Conservation (phyloP, 108 stramenopile species). For the Nannochloropsis salina region DNA sequence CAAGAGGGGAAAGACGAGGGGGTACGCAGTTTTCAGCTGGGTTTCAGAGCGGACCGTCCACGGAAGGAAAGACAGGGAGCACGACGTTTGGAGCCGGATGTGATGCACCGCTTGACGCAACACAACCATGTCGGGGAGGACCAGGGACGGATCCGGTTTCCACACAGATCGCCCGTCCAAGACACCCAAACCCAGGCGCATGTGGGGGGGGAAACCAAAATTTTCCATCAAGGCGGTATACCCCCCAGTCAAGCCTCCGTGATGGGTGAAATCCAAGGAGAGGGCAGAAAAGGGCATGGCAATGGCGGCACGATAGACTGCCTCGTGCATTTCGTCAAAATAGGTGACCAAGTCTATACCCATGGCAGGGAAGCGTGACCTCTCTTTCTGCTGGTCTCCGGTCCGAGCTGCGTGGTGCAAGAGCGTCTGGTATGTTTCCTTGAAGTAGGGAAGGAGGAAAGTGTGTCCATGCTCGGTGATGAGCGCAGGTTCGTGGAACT, state of each 20-base stretch:
- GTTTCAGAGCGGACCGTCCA: constrained; percentile 54
- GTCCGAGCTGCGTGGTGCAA: not conserved
- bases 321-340: constrained; percentile 60
- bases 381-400: not conserved
- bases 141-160: constrained; percentile 48
- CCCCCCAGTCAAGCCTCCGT: constrained; percentile 35
- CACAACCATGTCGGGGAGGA: constrained; percentile 21
- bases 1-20: constrained; percentile 44
- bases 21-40: constrained; percentile 33
- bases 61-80: constrained; percentile 55
- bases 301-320: constrained; percentile 57
- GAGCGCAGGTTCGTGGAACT: constrained; percentile 63
- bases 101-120: not conserved
- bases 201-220: constrained; percentile 52
- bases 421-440: not conserved
- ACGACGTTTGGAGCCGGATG: constrained; percentile 52
- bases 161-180: constrained; percentile 60
- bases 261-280: constrained; percentile 62
- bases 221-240: constrained; percentile 48
- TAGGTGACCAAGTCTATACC: constrained; percentile 59
- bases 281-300: constrained; percentile 43
- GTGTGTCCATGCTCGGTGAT: constrained; percentile 43
- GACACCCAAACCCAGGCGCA: constrained; percentile 58
- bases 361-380: not conserved
- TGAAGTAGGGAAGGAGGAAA: not conserved